phyloP scores from a whole-genome alignment of 148 eudicot genomes.

The Rhododendron vialii region DNA sequence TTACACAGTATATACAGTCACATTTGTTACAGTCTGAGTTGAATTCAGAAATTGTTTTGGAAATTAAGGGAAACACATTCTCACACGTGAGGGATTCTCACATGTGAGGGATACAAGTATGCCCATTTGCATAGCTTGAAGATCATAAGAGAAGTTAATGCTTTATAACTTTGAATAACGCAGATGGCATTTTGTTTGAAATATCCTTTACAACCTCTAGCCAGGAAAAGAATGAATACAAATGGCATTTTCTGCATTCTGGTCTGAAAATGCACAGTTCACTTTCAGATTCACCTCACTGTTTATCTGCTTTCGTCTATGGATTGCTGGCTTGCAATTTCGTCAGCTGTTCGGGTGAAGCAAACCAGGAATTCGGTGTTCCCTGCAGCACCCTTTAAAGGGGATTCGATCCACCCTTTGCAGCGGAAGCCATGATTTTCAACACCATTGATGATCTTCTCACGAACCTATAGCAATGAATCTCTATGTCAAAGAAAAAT shows the following conservation, averaged over 20 bases:
- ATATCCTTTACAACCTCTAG: not conserved
- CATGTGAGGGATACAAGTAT: not conserved
- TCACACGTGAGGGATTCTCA: not conserved
- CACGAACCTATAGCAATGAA: constrained; percentile 53
- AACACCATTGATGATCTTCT: constrained; percentile 70
- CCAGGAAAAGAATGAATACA: not conserved
- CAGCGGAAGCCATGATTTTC: constrained; percentile 60
- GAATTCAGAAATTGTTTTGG: not conserved
- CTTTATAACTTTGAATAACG: not conserved
- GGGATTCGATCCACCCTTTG: constrained; percentile 90
- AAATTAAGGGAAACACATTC: not conserved
- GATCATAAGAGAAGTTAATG: not conserved
- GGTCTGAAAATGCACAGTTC: not conserved
- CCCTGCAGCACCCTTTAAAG: constrained; percentile 89
- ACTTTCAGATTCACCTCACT: not conserved
- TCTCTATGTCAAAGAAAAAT: constrained; percentile 4
- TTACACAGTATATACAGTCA: not conserved
- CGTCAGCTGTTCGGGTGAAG: constrained; percentile 42
- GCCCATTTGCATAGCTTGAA: not conserved
- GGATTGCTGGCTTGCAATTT: constrained; percentile 6
- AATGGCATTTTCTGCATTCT: not conserved
- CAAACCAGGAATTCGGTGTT: constrained; percentile 78
- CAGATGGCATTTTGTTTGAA: not conserved
- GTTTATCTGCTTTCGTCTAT: constrained; percentile 1
- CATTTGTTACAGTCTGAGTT: not conserved